Base-by-base conservation (phyloP, 1,139 yeast genomes). In the Lodderomyces margitis region DNA sequence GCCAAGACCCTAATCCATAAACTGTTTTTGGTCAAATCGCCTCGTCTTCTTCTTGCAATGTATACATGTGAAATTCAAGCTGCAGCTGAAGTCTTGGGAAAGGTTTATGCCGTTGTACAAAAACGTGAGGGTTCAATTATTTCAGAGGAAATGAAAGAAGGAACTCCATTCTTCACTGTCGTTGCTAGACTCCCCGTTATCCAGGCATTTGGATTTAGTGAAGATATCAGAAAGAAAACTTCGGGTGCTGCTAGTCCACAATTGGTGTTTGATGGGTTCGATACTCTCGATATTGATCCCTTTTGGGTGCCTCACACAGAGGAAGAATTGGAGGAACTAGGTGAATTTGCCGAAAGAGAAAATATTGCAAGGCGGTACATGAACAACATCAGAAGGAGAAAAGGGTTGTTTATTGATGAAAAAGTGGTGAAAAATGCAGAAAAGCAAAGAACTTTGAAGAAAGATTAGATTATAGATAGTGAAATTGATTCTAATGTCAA, bases 241-340 rank as follows among this genome's bases (percentile, higher is more conserved):
- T 87, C 96, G 1, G 99, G 99, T 42, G 95, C 97, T 4, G 98
- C 98, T 3, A 86, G 88, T 56, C 98, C 98, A 0, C 98, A 92
- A 62, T 72, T 94, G 45, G 87, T 91, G 5, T 92, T 92, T 57
- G 78, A 85, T 36, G 98, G 98, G 1, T 94, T 78, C 60, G 95
- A 89, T 54, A 69, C 83, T 49, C 76, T 91, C 40, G 95, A 88
- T 48, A 79, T 86, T 51, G 98, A 94, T 67, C 99, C 99, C 32
- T 94, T 85, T 72, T 94, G 99, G 99, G 96, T 92, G 10, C 98
- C 99, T n/a, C 87, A 92, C 5, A 94, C 98, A 0, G 97, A 87
- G 54, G 98, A 89, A 60, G 98, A 94, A 59, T 66, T 92, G 38
- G 98, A 92, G 58, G 95, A 89, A 46, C 69, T 87, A 38, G 99